phyloP scores from a whole-genome alignment of 148 eudicot genomes.

The Oxyria digyna region DNA sequence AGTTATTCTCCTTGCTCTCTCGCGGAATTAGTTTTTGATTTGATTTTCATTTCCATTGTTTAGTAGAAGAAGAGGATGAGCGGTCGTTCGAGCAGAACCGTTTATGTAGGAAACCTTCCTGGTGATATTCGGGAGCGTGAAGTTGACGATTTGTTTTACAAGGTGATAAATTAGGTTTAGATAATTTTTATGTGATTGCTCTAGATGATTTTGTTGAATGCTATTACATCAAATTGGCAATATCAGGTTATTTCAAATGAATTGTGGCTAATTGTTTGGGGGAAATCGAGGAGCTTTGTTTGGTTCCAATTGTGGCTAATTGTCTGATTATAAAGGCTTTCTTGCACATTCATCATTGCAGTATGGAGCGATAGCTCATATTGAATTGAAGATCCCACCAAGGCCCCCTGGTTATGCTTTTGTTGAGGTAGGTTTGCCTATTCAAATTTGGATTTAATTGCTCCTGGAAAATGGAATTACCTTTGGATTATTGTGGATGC shows the following conservation, averaged over 20 bases:
- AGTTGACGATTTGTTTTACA: slow-evolving; percentile 63
- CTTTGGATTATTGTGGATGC: background rate
- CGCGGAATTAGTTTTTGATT: background rate
- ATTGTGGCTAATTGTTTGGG: background rate
- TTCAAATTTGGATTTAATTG: background rate
- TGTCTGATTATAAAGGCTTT: background rate
- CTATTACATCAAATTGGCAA: background rate
- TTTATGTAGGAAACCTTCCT: slow-evolving; percentile 58
- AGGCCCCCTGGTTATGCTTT: slow-evolving; percentile 99
- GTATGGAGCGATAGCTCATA: slow-evolving; percentile 77
- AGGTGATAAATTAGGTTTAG: slow-evolving; percentile 24
- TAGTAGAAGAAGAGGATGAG: slow-evolving; percentile 19
- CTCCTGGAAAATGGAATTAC: background rate
- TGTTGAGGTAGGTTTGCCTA: slow-evolving; percentile 59
- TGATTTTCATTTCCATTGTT: background rate
- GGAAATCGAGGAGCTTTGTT: background rate
- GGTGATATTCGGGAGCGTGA: slow-evolving; percentile 59
- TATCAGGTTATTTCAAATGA: background rate
- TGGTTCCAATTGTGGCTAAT: background rate
- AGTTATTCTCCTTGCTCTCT: background rate
- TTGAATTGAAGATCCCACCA: slow-evolving; percentile 94
- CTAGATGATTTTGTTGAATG: background rate
- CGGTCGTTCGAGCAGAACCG: slow-evolving; percentile 36
- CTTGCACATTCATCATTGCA: slow-evolving; percentile 20
- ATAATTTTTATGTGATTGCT: background rate